phyloP scores from a whole-genome alignment of 73 alveolate species.

The Symbiodinium natans region DNA sequence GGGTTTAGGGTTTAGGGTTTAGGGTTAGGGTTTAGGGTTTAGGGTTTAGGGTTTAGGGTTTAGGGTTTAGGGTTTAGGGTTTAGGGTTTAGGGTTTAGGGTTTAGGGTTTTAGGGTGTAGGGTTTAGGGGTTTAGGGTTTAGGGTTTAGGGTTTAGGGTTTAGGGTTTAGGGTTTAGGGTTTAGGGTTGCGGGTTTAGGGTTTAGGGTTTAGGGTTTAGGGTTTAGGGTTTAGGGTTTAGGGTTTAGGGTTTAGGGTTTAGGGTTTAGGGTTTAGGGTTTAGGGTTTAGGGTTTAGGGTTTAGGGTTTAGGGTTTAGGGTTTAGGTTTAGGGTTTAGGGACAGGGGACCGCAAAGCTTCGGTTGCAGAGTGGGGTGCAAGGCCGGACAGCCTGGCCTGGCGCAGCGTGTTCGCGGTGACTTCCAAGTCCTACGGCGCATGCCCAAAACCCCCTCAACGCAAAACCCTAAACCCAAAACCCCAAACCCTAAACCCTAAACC shows the following conservation, averaged over 20 bases:
- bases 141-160: background rate
- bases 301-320: too few relatives aligned
- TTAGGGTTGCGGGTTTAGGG: background rate
- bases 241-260: background rate
- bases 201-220: background rate
- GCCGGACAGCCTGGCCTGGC: background rate
- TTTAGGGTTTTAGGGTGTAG: background rate
- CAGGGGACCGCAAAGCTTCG: too few relatives aligned
- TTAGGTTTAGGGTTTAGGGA: too few relatives aligned
- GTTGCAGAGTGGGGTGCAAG: too few relatives aligned
- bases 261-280: too few relatives aligned
- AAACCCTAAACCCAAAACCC: background rate
- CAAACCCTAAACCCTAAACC: background rate
- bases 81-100: background rate
- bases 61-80: too few relatives aligned
- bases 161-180: background rate
- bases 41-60: too few relatives aligned
- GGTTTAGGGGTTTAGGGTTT: background rate
- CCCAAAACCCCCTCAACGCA: background rate
- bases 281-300: too few relatives aligned
- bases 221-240: background rate
- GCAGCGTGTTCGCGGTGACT: slow-evolving; percentile 25
- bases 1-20: too few relatives aligned
- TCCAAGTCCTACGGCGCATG: slow-evolving; percentile 4
- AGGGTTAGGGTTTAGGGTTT: too few relatives aligned